phyloP scores from a whole-genome alignment of 768 basidiomycete species.

The Trametes villosa region DNA sequence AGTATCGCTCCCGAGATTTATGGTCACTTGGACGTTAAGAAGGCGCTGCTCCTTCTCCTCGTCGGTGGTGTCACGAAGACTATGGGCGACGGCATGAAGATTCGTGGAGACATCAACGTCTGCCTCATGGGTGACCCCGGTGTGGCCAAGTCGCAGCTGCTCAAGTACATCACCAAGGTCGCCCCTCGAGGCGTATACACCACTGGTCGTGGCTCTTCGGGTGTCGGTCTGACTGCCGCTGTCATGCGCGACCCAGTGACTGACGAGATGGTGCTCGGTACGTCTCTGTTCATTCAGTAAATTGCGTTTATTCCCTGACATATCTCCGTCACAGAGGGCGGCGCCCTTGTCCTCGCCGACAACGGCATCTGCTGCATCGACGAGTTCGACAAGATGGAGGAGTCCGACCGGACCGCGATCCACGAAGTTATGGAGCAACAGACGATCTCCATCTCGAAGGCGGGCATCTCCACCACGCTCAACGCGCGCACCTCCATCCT shows the following conservation, averaged over 20 bases:
- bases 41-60: conserved; percentile 87
- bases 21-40: conserved; percentile 96
- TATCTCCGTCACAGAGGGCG: conserved; percentile 74
- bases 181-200: conserved; percentile 98
- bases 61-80: conserved; percentile 96
- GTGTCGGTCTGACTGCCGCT: conserved; percentile 97
- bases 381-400: conserved; percentile 99
- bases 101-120: conserved; percentile 95
- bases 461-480: conserved; percentile 96
- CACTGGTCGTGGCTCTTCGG: conserved; percentile 97
- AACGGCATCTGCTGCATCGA: conserved; percentile 99
- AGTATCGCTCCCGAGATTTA: conserved; percentile 99
- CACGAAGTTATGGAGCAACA: conserved; percentile 99
- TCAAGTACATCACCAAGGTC: conserved; percentile 98
- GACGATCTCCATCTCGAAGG: conserved; percentile 99
- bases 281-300: conserved; percentile 33
- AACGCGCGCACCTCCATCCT: conserved; percentile 98
- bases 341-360: conserved; percentile 97
- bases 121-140: conserved; percentile 99
- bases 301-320: background rate
- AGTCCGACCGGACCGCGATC: conserved; percentile 94
- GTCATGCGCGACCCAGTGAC: conserved; percentile 99
- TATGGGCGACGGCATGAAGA: conserved; percentile 98
- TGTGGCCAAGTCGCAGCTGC: conserved; percentile 95
- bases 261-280: conserved; percentile 98